A percentile compares a stretch with the other conserved stretches of the same genome.
Conservation (phyloP, 1,139 yeast species). For the Nematodospora anomalae region DNA sequence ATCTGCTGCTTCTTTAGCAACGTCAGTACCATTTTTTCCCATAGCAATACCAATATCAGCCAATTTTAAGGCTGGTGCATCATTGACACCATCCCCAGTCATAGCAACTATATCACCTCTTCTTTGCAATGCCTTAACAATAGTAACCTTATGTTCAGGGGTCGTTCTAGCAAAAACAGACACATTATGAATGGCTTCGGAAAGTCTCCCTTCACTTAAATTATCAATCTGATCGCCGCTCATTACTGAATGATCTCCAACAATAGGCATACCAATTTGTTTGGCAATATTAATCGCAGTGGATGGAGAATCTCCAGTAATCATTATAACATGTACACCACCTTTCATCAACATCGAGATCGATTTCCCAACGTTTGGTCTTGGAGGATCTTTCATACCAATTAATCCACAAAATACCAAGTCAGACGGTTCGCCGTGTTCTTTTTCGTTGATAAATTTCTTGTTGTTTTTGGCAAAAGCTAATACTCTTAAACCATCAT, state of each 20-base stretch:
- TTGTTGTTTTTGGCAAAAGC: conserved; percentile 65
- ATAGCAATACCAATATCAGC: conserved; percentile 97
- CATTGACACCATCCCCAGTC: conserved; percentile 99
- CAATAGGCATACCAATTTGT: conserved; percentile 87
- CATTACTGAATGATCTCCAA: conserved; percentile 65
- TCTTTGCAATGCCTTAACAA: conserved; percentile 86
- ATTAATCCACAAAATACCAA: conserved; percentile 78
- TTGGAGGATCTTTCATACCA: conserved; percentile 97
- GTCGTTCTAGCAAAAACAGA: conserved; percentile 95
- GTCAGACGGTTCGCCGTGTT: conserved; percentile 45
- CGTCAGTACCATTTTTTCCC: conserved; percentile 98
- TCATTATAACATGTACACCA: conserved; percentile 95
- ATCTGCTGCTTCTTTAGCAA: conserved; percentile 97
- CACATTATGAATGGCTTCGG: conserved; percentile 75
- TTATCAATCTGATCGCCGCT: conserved; percentile 80
- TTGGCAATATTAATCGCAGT: conserved; percentile 91
- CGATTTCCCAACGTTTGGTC: conserved; percentile 75
- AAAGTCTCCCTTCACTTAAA: conserved; percentile 66
- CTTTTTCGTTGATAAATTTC: conserved; percentile 27
- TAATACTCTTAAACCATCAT: conserved; percentile 83
- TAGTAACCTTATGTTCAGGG: conserved; percentile 91
- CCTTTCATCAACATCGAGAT: conserved; percentile 77
- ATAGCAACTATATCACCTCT: conserved; percentile 96
- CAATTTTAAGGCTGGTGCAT: conserved; percentile 96
- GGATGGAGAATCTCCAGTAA: conserved; percentile 92